Evolutionary conservation across 108 stramenopile species (phyloP).

Genomic region (Cylindrotheca closterium): DNA sequence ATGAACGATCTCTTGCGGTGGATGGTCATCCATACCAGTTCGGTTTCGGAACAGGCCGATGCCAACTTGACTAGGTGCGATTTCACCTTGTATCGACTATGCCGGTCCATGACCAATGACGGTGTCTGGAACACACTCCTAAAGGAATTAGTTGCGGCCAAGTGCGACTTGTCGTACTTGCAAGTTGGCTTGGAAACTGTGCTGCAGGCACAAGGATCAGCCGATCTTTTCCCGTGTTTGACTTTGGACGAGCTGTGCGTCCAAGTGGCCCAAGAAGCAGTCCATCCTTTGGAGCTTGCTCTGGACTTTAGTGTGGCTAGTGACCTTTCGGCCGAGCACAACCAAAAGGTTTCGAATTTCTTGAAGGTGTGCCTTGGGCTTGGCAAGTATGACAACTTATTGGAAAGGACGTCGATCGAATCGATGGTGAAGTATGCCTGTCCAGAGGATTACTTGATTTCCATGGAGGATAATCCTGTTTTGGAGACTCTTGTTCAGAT

Average conservation of each 20-base stretch:
- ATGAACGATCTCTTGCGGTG: conserved; percentile 75
- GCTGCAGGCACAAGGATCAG: neutral
- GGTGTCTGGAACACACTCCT: conserved; percentile 61
- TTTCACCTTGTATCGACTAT: conserved; percentile 35
- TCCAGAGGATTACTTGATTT: conserved; percentile 1
- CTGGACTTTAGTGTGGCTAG: conserved; percentile 5
- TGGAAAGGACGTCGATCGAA: conserved; percentile 42
- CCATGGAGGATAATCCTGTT: conserved; percentile 25
- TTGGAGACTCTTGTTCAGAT: conserved; percentile 48
- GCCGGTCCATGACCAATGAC: conserved; percentile 10
- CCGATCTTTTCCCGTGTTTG: conserved; percentile 33
- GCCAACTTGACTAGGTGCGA: conserved; percentile 28
- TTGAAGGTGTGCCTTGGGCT: conserved; percentile 52
- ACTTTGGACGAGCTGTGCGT: conserved; percentile 57
- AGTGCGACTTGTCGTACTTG: conserved; percentile 48
- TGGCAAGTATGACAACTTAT: conserved; percentile 10
- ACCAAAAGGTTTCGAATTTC: conserved; percentile 21
- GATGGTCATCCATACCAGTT: conserved; percentile 66
- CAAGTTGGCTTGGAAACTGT: conserved; percentile 5
- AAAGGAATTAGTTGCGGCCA: conserved; percentile 58
- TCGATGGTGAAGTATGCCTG: conserved; percentile 48
- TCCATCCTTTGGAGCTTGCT: conserved; percentile 19
- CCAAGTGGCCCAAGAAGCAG: conserved; percentile 31
- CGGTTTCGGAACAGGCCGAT: conserved; percentile 14
- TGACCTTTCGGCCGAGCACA: neutral